A percentile compares a stretch with the other conserved stretches of the same genome.
Evolutionary conservation across 148 eudicot species (phyloP).

Genomic region (Amaranthus palmeri): DNA sequence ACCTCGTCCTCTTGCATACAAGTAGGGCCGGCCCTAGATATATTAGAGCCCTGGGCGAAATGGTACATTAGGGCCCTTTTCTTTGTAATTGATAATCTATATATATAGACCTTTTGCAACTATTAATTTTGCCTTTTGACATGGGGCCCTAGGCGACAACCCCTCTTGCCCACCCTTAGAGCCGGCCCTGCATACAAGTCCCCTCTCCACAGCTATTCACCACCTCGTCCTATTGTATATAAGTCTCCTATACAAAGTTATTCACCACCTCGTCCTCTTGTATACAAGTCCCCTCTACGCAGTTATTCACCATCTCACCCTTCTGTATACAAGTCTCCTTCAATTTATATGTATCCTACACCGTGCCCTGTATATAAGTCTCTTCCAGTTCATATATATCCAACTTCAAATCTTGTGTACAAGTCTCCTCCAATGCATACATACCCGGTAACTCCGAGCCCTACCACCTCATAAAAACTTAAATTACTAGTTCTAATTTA

Average conservation of each 20-base stretch:
- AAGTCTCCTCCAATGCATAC: constrained; percentile 15
- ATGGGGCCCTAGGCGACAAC: too few relatives aligned
- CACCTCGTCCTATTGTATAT: constrained; percentile 15
- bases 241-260: background rate
- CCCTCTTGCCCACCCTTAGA: too few relatives aligned
- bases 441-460: too few relatives aligned
- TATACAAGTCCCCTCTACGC: constrained; percentile 21
- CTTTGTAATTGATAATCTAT: too few relatives aligned
- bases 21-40: too few relatives aligned
- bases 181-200: constrained; percentile 18
- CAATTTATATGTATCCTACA: constrained; percentile 13
- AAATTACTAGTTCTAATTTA: too few relatives aligned
- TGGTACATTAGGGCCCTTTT: too few relatives aligned
- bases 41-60: too few relatives aligned
- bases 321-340: constrained; percentile 11
- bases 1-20: constrained; percentile 3
- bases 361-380: constrained; percentile 19
- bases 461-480: too few relatives aligned
- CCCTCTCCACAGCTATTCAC: background rate
- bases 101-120: too few relatives aligned
- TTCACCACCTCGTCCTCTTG: constrained; percentile 2
- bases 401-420: constrained; percentile 21
- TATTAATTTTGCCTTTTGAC: too few relatives aligned
- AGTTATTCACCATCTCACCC: background rate
- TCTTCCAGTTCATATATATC: constrained; percentile 7